Base-by-base conservation (phyloP, 1,284 basidiomycete species). In the Trametes pubescens region DNA sequence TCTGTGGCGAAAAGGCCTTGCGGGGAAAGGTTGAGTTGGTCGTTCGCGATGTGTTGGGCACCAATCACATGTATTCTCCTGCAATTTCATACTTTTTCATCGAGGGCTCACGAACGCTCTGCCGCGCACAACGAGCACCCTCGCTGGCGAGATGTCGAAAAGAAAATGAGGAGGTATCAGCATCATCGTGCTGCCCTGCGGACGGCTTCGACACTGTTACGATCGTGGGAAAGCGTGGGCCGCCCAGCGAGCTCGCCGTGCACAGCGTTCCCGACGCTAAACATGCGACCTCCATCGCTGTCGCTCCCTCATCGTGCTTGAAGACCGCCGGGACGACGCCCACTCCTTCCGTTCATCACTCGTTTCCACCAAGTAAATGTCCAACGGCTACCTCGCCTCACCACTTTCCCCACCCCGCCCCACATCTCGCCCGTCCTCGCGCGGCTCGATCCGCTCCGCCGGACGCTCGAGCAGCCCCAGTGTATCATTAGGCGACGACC, bases 371-470 rank as follows among this genome's bases (percentile, higher is more conserved):
- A 49, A 64, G 66, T 68, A 61, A 56, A 70, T 66, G 67, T 68
- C 63, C 40, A 61, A 43, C 62, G 62, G 61, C 40, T 65, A 72
- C 54, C 72, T 72, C n/a, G 53, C 65, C 58, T 74, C 74, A 26
- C 71, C 76, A 57, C 68, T 74, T 26, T 72, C 72, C 61, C 69
- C 70, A 63, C 61, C 72, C n/a, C 78, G 76, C 65, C 76, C 82
- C 26, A 70, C 77, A 38, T 87, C 88, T 11, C 78, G 88, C 61
- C 83, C 87, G 40, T 88, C 87, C 34, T 90, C 89, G 35, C 80
- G 85, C 57, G 78, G 74, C 57, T 90, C 88, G 2, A 55, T 81
- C 54, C 83, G 80, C 60, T 85, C 72, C 21, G 38, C 46, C 48
- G 71, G 63, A 49, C 69, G 71, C 16, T 66, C 85, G 9, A 77